Base-by-base conservation (phyloP, 805 yeast genomes). In the Torulaspora franciscae region DNA sequence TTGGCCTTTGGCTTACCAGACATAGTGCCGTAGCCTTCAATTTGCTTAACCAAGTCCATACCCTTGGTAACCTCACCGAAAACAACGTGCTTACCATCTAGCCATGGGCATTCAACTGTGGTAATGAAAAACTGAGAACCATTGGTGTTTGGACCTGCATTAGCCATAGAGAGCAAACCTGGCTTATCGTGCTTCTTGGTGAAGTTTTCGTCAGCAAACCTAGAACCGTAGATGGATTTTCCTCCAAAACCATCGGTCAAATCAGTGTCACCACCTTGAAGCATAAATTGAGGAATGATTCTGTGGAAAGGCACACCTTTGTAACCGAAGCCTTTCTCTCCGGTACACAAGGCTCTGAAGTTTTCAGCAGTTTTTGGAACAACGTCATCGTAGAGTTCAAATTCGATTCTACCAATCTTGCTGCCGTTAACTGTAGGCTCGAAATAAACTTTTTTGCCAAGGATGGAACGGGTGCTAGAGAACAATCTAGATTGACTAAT, bases 231-330 rank as follows among this genome's bases (percentile, higher is more conserved):
- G 69, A 84, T 84, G 38, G 89, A 83, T 69, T 81, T 81, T 67
- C 98, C 98, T 67, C 98, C 98, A 59, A 85, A 81, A 58, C 98
- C 97, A 68, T 85, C 82, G 69, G 86, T 83, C 71, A 74, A 70
- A 65, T 88, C 84, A 72, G 85, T 82, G 71, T 85, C 93, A 75
- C 91, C 91, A 67, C 90, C 97, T 77, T 90, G 98, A 67, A 91
- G 76, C 98, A 90, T 90, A 77, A 90, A 90, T 69, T 85, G 81
- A 55, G 96, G 95, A 60, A 88, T 87, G 56, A 88, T 87, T 75
- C 95, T 83, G 82, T 88, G 96, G 88, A 89, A 88, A 55, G 81
- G 74, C 40, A 95, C 85, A 61, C 76, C 78, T 66, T 82, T 81
- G 79, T 82, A 89, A 49, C 96, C 96, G 62, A 73, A 85, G 0